A percentile compares a stretch with the other conserved stretches of the same genome.
phyloP scores from a whole-genome alignment of 768 basidiomycete genomes.

The Rickenella mellea region DNA sequence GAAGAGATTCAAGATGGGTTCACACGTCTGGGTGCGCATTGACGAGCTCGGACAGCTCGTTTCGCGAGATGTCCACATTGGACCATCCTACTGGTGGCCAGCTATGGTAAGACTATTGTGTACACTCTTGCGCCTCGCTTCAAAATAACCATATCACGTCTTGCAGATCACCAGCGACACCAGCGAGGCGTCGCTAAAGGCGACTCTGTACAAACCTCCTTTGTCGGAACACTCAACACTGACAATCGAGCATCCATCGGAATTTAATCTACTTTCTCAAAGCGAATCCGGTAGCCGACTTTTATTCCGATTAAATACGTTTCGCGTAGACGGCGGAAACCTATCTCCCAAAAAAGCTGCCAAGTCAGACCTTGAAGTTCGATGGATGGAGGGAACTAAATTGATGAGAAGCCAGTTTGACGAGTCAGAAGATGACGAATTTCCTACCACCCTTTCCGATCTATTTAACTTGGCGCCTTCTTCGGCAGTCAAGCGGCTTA shows the following conservation, averaged over 20 bases:
- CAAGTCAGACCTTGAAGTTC: constrained; percentile 27
- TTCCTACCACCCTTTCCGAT: constrained; percentile 29
- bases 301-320: constrained; percentile 20
- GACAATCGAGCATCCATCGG: constrained; percentile 19
- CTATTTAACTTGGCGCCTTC: constrained; percentile 12
- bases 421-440: constrained; percentile 40
- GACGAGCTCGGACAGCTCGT: constrained; percentile 27
- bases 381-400: constrained; percentile 40
- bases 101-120: constrained; percentile 36
- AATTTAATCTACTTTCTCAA: constrained; percentile 18
- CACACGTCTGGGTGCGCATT: constrained; percentile 46
- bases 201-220: constrained; percentile 16
- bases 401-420: constrained; percentile 31
- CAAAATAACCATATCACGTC: neutral
- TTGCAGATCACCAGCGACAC: constrained; percentile 17
- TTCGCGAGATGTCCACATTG: constrained; percentile 16
- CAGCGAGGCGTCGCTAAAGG: constrained; percentile 19
- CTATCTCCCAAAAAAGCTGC: constrained; percentile 38
- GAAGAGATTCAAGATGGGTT: constrained; percentile 17
- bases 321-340: constrained; percentile 4
- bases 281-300: constrained; percentile 31
- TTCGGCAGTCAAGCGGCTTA: constrained; percentile 19
- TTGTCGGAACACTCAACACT: neutral
- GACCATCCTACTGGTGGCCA: constrained; percentile 56
- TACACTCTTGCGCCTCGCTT: constrained; percentile 7